Evolutionary conservation across 306 rosid species (phyloP).

Genomic region (Prunus armeniaca): DNA sequence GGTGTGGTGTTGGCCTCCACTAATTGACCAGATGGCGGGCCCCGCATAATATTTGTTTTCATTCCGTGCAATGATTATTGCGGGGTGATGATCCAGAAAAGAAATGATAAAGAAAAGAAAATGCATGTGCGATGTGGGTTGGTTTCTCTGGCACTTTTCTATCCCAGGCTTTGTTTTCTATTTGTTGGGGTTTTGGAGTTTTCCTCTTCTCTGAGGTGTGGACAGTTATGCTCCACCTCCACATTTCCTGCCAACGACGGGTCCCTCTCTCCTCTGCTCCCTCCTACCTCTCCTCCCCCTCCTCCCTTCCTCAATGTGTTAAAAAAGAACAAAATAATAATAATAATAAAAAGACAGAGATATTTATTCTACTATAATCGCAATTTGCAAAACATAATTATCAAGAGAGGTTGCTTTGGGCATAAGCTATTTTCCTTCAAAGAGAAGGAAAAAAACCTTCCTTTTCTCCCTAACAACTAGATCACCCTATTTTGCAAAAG

Average conservation of each 20-base stretch:
- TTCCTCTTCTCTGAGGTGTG: constrained; percentile 34
- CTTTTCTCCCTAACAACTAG: neutral
- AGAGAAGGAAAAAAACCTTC: neutral
- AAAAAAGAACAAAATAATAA: neutral
- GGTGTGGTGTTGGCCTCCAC: constrained; percentile 42
- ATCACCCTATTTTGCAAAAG: neutral
- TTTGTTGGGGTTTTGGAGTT: constrained; percentile 39
- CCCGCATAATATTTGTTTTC: constrained; percentile 52
- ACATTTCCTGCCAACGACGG: constrained; percentile 23
- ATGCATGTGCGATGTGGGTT: constrained; percentile 69
- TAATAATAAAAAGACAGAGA: neutral
- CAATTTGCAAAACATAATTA: neutral
- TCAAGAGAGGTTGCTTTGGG: neutral
- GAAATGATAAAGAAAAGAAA: constrained; percentile 38
- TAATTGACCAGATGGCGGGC: constrained; percentile 28
- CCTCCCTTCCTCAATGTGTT: too few species aligned
- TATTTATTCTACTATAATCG: neutral
- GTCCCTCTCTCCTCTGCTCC: too few species aligned
- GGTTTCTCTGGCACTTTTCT: constrained; percentile 49
- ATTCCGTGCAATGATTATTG: constrained; percentile 65
- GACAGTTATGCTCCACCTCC: constrained; percentile 47
- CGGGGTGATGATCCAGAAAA: constrained; percentile 48
- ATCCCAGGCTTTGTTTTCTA: constrained; percentile 30
- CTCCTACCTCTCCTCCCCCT: too few species aligned
- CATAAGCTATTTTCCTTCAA: neutral